Evolutionary conservation across 345 rosid genomes (phyloP), one percentile per base, ranked within the genome.

Genomic region (Sisymbrium altissimum): DNA sequence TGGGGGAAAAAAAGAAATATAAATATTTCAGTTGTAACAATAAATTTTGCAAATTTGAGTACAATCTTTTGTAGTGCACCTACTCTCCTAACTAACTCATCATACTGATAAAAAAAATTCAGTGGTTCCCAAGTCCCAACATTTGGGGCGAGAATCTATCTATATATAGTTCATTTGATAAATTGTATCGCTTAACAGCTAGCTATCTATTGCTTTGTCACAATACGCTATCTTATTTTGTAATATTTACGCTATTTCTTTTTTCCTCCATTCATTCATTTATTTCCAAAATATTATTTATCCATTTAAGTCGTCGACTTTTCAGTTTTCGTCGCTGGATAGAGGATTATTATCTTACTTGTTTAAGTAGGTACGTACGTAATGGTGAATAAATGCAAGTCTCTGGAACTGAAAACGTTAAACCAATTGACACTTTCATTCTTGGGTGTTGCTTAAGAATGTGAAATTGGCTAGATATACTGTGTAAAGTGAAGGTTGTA

Each of bases 81-180:
- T 48, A 7, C 8, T 49, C 43, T 33, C 25, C 8, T 21, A 52
- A 32, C n/a, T 32, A 72, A 56, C 12, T 12, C 15, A 54, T 29
- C 15, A 50, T 10, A 44, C 6, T 39, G 11, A 50, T 55, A 19
- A 54, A 29, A 44, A 6, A 40, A 10, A 27, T 68, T 67, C 21
- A 19, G 25, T 75, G 48, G 63, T 52, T 60, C 79, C 73, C 32
- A 11, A 56, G 41, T 60, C 79, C 73, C 32, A 11, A 41, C 29
- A 50, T 19, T 50, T 9, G 54, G 54, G 73, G 30, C 11, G 17
- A 65, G 53, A 33, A 68, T 59, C 12, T 21, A 11, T 49, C 2
- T 48, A 19, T 19, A 19, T 10, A 48, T 59, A 49, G 36, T 58
- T 49, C 72, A 56, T 65, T 56, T 74, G 52, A 17, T 7, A 50